Evolutionary conservation across 495 filamentous ascomycete species (phyloP), one percentile per base, ranked within the genome.

Genomic region (Neohortaea acidophila): DNA sequence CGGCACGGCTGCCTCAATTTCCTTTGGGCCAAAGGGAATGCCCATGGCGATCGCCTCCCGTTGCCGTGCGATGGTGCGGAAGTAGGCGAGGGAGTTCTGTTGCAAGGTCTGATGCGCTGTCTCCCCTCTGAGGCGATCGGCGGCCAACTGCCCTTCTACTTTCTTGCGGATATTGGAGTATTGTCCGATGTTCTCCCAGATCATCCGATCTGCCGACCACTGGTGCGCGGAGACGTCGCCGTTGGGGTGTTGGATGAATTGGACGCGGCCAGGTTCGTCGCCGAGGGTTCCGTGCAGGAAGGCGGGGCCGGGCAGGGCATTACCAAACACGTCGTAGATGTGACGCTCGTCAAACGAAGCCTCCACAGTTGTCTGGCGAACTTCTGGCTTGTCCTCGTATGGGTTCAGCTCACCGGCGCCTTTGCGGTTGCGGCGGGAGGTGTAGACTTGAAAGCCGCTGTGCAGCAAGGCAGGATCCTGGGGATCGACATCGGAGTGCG

Each of bases 201-300:
- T 43, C 28, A 43, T 59, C 10, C 44, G 35, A 2, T 27, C 13
- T 0, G 6, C 19, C 10, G 56, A 55, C 58, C 58, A 60, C 38
- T 60, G 58, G 30, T 60, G 58, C 21, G 58, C 58, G 17, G 56
- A 54, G 11, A 60, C 47, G 31, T 60, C 54, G 11, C 54, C 52
- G 37, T 59, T 60, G 0, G 56, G 56, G 34, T 60, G 58, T 27
- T 48, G 50, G 14, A 59, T 44, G 48, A 57, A 60, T 14, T 51
- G 39, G 12, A 60, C 44, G 37, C 55, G 44, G 21, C 58, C 58
- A 29, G 57, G 46, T 25, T 41, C 43, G 8, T 34, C 26, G 8
- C 57, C 57, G 3, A 32, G 22, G 24, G 42, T 35, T 29, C 52
- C 33, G n/a, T 49, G 33, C n/a, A 60, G 45, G 38, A 38, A 52